These are phyloP conservation scores for Trichophyton rubrum DNA, from an alignment of 2,329 filamentous ascomycete genomes.

Conservation along the genomic window DNA sequence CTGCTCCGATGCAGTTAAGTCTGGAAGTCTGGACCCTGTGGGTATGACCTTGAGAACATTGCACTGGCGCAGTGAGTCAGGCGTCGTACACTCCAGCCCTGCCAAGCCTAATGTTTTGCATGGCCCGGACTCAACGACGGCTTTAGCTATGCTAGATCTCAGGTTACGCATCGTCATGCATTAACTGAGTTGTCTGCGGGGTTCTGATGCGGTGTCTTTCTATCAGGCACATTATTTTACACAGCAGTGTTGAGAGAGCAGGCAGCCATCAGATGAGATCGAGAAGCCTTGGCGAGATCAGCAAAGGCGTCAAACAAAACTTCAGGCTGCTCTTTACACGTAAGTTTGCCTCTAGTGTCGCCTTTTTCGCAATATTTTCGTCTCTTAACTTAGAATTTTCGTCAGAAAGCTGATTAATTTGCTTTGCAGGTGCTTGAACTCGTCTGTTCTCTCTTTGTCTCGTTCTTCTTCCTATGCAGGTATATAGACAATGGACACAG, in stretches of 20 bases:
- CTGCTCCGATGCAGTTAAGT: not conserved
- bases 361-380: not conserved
- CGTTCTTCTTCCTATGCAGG: too few species aligned
- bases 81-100: not conserved
- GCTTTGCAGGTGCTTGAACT: too few species aligned
- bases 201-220: too few species aligned
- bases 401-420: too few species aligned
- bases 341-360: too few species aligned
- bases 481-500: too few species aligned
- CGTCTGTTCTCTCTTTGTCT: too few species aligned
- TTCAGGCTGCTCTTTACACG: too few species aligned
- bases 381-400: not conserved
- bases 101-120: not conserved
- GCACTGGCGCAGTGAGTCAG: not conserved
- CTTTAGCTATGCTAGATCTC: not conserved
- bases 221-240: too few species aligned
- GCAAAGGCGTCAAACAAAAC: not conserved
- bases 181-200: too few species aligned
- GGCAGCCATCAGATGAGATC: too few species aligned
- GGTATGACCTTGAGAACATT: not conserved
- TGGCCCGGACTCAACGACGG: not conserved
- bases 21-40: not conserved
- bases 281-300: not conserved
- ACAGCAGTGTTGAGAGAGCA: too few species aligned
- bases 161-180: not conserved